phyloP scores from a whole-genome alignment of 2,329 filamentous ascomycete species.

The Beauveria caledonica region DNA sequence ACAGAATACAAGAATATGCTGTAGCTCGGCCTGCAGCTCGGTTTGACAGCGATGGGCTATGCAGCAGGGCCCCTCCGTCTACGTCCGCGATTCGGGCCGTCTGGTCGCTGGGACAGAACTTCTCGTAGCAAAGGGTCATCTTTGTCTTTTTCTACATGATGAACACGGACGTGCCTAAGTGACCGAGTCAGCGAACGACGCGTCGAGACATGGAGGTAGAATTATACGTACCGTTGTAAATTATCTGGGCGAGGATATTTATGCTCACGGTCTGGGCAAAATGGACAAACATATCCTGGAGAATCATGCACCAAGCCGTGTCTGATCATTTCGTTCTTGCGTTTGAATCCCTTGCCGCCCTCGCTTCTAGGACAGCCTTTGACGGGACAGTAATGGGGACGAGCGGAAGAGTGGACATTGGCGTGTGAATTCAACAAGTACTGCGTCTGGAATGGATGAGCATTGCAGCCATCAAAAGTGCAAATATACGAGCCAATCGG shows the following conservation, averaged over 20 bases:
- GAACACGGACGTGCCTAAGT: constrained; percentile 77
- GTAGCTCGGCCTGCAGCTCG: neutral
- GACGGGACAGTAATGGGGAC: constrained; percentile 59
- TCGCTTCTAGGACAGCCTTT: constrained; percentile 54
- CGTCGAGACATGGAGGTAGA: neutral
- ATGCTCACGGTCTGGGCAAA: constrained; percentile 88
- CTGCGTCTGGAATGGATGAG: constrained; percentile 67
- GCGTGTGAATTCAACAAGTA: constrained; percentile 73
- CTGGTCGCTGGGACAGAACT: constrained; percentile 76
- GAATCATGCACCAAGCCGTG: constrained; percentile 87
- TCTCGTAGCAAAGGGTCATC: constrained; percentile 75
- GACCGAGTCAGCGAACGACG: neutral
- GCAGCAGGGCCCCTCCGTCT: constrained; percentile 52
- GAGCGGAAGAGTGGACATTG: constrained; percentile 58
- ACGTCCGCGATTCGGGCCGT: constrained; percentile 74
- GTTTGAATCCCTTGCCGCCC: constrained; percentile 60
- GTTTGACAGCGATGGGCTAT: constrained; percentile 11
- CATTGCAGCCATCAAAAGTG: constrained; percentile 54
- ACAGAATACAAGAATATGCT: neutral
- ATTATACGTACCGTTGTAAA: constrained; percentile 67
- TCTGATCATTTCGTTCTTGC: constrained; percentile 66
- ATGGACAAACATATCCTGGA: constrained; percentile 92
- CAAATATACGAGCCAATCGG: constrained; percentile 49
- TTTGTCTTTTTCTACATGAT: constrained; percentile 83
- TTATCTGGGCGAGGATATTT: constrained; percentile 94